Evolutionary conservation across 1,139 yeast genomes (phyloP).

Genomic region (Hemisphaericaspora subhashii): DNA sequence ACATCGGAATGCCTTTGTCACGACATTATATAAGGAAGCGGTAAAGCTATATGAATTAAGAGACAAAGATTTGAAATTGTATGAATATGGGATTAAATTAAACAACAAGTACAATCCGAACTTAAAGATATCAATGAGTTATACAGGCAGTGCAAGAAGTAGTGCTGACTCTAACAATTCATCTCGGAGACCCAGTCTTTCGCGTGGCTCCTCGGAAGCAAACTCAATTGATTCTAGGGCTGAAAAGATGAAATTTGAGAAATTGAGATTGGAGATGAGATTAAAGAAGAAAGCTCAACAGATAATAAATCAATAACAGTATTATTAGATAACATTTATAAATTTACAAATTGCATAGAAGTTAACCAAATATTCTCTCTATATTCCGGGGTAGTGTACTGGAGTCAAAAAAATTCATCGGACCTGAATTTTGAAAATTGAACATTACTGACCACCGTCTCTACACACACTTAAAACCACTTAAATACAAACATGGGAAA

Average conservation of each 20-base stretch:
- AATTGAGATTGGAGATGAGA: conserved; percentile 43
- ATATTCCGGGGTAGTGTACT: too few species aligned
- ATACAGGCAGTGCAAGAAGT: conserved; percentile 19
- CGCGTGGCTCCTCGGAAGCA: not conserved
- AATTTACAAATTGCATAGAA: too few species aligned
- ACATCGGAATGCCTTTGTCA: conserved; percentile 21
- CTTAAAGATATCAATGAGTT: conserved; percentile 35
- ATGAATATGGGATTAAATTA: conserved; percentile 39
- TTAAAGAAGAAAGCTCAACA: conserved; percentile 45
- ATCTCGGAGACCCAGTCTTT: conserved; percentile 14
- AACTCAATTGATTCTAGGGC: conserved; percentile 19
- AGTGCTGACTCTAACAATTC: conserved; percentile 22
- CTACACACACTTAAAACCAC: not conserved
- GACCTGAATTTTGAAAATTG: too few species aligned
- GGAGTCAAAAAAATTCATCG: too few species aligned
- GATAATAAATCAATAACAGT: conserved; percentile 23
- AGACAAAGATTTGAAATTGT: conserved; percentile 39
- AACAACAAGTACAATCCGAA: conserved; percentile 39
- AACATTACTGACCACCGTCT: too few species aligned
- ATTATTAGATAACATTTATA: not conserved
- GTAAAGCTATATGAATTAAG: conserved; percentile 27
- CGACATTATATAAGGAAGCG: conserved; percentile 31
- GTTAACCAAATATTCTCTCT: too few species aligned
- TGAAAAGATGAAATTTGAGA: conserved; percentile 44
- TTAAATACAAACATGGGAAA: conserved; percentile 67